Base-by-base conservation (phyloP, 1,284 basidiomycete genomes). In the Amylostereum areolatum region DNA sequence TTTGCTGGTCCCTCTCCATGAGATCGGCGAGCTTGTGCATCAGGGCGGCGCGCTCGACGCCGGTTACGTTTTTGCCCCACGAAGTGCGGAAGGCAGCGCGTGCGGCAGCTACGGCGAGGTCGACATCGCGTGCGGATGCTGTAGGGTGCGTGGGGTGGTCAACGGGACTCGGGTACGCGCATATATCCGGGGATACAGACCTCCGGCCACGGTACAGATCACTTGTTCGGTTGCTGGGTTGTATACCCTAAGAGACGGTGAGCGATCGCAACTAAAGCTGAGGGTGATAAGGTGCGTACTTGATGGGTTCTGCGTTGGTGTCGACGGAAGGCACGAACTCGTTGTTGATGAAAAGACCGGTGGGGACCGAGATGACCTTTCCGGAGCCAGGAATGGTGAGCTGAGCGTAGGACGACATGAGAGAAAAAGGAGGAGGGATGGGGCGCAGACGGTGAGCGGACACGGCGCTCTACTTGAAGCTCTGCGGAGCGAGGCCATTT, bases 321-420 rank as follows among this genome's bases (percentile, higher is more conserved):
- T 86, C 82, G 27, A 74, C 72, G 8, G 83, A 87, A 10, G 77
- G 64, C 30, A 92, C 86, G 57, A 91, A 94, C 62, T 90, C 74
- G 66, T 92, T 92, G 74, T 92, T 85, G 67, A 97, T 96, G 74
- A 95, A 96, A 39, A 96, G 78, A 32, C 91, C 92, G 3, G 89
- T 91, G 12, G 83, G 83, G 32, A 92, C 72, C 31, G 72, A 71
- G 49, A 91, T 69, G 59, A 71, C 70, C 62, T 77, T 80, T 52
- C 75, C 69, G 3, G 64, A 64, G 9, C 55, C 55, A 11, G 66
- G 55, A 27, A 68, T 46, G 42, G 56, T 52, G 43, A 69, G 46
- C 32, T 62, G 56, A 24, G 48, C 54, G 35, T 61, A 55, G 45
- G 56, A 59, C 42, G 58, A 51, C 57, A 57, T 55, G 45, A 33